Percentiles rank a stretch among this genome's conserved stretches.
phyloP scores from a whole-genome alignment of 1,139 yeast genomes.

The Blastobotrys ciferrii region DNA sequence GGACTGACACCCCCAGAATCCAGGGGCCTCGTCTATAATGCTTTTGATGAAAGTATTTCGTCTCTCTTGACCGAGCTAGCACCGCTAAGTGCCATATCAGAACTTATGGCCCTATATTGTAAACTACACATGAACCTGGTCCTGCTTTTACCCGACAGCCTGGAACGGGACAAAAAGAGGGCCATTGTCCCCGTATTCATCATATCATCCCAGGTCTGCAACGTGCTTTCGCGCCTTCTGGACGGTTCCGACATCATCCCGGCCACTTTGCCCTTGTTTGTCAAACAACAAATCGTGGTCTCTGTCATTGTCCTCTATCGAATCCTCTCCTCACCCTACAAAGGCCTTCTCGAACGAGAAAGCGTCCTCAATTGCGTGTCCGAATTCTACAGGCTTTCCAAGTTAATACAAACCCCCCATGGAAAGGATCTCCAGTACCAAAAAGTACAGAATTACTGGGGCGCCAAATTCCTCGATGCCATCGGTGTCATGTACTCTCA shows the following conservation, averaged over 20 bases:
- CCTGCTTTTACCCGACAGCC: slow-evolving; percentile 9
- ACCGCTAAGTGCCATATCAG: slow-evolving; percentile 4
- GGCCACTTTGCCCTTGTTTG: slow-evolving; percentile 12
- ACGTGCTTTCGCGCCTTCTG: not conserved
- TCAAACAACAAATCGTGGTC: slow-evolving; percentile 7
- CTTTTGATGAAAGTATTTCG: slow-evolving; percentile 4
- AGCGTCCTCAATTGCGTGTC: slow-evolving; percentile 17
- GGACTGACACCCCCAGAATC: slow-evolving; percentile 6
- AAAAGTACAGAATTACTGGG: slow-evolving; percentile 10
- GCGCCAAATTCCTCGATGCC: slow-evolving; percentile 4
- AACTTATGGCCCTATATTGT: slow-evolving; percentile 4
- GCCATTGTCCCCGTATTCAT: slow-evolving; percentile 9
- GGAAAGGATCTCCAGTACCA: not conserved
- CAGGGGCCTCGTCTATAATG: not conserved
- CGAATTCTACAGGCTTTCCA: slow-evolving; percentile 11
- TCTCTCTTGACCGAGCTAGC: not conserved
- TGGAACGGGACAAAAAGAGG: slow-evolving; percentile 1
- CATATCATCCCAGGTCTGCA: slow-evolving; percentile 1
- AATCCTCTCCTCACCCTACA: slow-evolving; percentile 12
- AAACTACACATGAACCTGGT: slow-evolving; percentile 6
- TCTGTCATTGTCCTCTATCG: slow-evolving; percentile 12
- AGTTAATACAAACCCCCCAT: not conserved
- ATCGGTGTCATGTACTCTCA: slow-evolving; percentile 15
- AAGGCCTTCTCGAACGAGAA: slow-evolving; percentile 11
- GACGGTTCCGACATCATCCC: not conserved